These are phyloP conservation scores for Ceratocystis cubensis DNA, from an alignment of 2,329 filamentous ascomycete genomes.

Conservation along the genomic window DNA sequence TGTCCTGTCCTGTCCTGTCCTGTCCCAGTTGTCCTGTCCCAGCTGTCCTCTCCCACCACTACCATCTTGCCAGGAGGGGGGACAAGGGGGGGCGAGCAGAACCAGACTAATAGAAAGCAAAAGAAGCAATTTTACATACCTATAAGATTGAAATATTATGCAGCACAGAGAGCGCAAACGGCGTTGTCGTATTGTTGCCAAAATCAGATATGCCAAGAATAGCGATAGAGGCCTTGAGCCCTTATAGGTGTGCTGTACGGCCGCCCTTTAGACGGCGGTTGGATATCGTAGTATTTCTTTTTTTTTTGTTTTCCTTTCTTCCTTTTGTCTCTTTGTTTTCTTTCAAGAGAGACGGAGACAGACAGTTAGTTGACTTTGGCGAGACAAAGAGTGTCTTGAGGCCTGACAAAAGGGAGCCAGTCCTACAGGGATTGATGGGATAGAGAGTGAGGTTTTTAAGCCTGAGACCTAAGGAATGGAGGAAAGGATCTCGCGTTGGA, in stretches of 20 bases:
- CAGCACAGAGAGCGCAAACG: neutral
- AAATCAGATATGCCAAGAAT: neutral
- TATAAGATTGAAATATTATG: neutral
- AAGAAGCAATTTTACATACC: conserved; percentile 1
- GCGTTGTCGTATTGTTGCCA: neutral
- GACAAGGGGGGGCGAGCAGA: neutral
- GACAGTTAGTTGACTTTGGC: neutral
- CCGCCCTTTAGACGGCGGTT: too few relatives aligned
- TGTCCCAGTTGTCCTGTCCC: neutral
- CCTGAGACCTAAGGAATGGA: neutral
- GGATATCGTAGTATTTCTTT: too few relatives aligned
- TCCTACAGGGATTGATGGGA: neutral
- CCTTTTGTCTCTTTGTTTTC: neutral
- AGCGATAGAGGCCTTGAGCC: too few relatives aligned
- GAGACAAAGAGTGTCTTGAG: conserved; percentile 1
- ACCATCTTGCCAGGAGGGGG: too few relatives aligned
- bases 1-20: neutral
- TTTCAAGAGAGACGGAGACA: neutral
- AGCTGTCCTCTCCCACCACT: neutral
- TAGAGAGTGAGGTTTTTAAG: neutral
- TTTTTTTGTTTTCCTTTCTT: too few relatives aligned
- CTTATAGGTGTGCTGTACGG: too few relatives aligned
- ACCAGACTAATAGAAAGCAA: neutral
- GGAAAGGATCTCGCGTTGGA: neutral
- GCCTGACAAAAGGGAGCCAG: conserved; percentile 1